These are phyloP conservation scores for Ceratocystis colombiana DNA, from an alignment of 2,329 filamentous ascomycete genomes.

Conservation along the genomic window DNA sequence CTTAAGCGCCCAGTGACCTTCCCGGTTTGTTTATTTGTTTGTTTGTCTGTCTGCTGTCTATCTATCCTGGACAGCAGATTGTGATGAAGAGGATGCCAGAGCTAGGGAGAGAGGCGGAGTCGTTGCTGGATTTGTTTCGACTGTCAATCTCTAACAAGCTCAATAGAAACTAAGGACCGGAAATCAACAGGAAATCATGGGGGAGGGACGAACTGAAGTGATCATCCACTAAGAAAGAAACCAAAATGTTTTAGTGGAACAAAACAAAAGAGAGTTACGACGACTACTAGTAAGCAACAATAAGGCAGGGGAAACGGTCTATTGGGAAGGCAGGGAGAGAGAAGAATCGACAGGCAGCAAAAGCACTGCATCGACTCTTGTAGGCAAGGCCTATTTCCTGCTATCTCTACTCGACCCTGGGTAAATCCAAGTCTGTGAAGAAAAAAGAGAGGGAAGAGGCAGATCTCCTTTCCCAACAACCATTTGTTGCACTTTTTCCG, in stretches of 20 bases:
- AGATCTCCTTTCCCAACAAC: slow-evolving; percentile 5
- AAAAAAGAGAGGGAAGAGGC: not conserved
- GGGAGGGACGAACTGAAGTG: not conserved
- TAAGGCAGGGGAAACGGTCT: not conserved
- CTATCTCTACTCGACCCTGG: not conserved
- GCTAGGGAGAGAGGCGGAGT: not conserved
- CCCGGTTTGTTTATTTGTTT: too few relatives aligned
- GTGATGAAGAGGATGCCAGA: not conserved
- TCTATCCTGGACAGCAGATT: not conserved
- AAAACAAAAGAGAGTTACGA: too few relatives aligned
- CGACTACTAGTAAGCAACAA: not conserved
- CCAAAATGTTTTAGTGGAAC: too few relatives aligned
- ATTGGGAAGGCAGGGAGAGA: not conserved
- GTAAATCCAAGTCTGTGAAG: not conserved
- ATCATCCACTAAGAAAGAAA: too few relatives aligned
- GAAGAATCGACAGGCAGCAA: not conserved
- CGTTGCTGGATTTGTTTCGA: slow-evolving; percentile 7
- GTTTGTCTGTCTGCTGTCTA: not conserved
- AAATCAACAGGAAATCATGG: not conserved
- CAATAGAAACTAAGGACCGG: not conserved
- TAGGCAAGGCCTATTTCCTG: not conserved
- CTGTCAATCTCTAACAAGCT: slow-evolving; percentile 5
- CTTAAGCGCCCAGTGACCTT: not conserved
- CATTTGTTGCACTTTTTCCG: slow-evolving; percentile 3
- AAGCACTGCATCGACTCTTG: not conserved